phyloP scores from a whole-genome alignment of 306 rosid species.

The Castanopsis chinensis region DNA sequence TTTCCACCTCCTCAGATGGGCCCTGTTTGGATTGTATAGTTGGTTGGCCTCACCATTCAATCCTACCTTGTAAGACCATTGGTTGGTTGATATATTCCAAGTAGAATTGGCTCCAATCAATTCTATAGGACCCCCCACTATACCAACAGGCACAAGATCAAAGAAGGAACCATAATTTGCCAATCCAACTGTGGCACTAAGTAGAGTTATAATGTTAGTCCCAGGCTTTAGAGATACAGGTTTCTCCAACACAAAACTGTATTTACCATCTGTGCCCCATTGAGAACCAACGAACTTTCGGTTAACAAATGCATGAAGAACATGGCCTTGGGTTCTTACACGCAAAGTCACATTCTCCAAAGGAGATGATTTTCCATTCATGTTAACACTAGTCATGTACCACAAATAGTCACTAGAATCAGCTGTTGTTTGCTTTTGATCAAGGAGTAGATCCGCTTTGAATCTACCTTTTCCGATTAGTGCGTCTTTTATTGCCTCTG shows the following conservation, averaged over 20 bases:
- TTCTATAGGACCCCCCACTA: constrained; percentile 36
- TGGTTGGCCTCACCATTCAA: background rate
- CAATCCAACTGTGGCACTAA: constrained; percentile 51
- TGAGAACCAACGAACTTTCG: constrained; percentile 47
- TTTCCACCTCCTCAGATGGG: no score
- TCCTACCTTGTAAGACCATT: constrained; percentile 44
- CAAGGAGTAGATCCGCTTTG: constrained; percentile 14
- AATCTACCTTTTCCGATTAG: constrained; percentile 23
- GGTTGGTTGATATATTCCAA: constrained; percentile 39
- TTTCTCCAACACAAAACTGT: constrained; percentile 30
- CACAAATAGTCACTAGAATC: constrained; percentile 58
- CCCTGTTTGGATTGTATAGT: background rate
- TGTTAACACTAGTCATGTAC: constrained; percentile 48
- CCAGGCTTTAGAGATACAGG: constrained; percentile 36
- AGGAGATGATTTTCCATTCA: no score
- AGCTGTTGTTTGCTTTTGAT: constrained; percentile 39
- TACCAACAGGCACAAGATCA: constrained; percentile 37
- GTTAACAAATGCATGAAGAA: constrained; percentile 45
- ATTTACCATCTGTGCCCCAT: constrained; percentile 36
- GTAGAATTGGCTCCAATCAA: constrained; percentile 40
- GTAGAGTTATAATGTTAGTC: constrained; percentile 38
- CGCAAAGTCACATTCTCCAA: background rate
- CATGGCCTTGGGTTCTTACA: constrained; percentile 12
- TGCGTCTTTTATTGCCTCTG: constrained; percentile 37
- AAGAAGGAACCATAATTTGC: constrained; percentile 43